phyloP scores from a whole-genome alignment of 768 basidiomycete species.

The Pleurotus djamor region DNA sequence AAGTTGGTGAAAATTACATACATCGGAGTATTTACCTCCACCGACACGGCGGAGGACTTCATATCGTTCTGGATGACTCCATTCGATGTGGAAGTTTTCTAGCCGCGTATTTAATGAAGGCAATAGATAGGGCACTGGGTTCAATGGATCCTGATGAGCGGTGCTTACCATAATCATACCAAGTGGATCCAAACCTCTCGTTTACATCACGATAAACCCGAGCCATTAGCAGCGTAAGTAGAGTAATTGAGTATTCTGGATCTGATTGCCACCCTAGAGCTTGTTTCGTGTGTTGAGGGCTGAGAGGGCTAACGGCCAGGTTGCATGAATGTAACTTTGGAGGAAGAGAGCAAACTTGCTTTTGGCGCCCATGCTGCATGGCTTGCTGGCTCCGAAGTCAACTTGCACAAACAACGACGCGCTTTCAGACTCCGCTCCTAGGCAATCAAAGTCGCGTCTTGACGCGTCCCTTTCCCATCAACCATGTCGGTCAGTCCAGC shows the following conservation, averaged over 20 bases:
- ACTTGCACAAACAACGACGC: slow-evolving; percentile 18
- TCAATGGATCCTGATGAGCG: neutral
- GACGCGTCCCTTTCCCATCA: slow-evolving; percentile 16
- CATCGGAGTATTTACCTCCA: slow-evolving; percentile 67
- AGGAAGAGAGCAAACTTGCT: neutral
- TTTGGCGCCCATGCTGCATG: neutral
- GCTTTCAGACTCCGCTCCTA: slow-evolving; percentile 41
- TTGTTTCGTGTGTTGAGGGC: neutral
- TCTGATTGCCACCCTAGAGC: neutral
- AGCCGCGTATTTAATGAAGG: neutral
- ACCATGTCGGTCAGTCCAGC: slow-evolving; percentile 1
- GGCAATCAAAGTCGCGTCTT: slow-evolving; percentile 37
- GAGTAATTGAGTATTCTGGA: slow-evolving; percentile 5
- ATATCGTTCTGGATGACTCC: slow-evolving; percentile 67
- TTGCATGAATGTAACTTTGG: neutral
- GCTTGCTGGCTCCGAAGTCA: neutral
- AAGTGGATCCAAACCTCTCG: slow-evolving; percentile 50
- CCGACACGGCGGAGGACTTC: slow-evolving; percentile 64
- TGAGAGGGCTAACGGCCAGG: neutral
- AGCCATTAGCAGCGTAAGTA: slow-evolving; percentile 30
- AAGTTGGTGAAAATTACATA: slow-evolving; percentile 17
- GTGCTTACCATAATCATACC: slow-evolving; percentile 64
- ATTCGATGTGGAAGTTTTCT: slow-evolving; percentile 61
- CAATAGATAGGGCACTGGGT: neutral
- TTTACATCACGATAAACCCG: slow-evolving; percentile 58